phyloP scores from a whole-genome alignment of 805 yeast genomes.

The Saccharomycopsis selenospora region DNA sequence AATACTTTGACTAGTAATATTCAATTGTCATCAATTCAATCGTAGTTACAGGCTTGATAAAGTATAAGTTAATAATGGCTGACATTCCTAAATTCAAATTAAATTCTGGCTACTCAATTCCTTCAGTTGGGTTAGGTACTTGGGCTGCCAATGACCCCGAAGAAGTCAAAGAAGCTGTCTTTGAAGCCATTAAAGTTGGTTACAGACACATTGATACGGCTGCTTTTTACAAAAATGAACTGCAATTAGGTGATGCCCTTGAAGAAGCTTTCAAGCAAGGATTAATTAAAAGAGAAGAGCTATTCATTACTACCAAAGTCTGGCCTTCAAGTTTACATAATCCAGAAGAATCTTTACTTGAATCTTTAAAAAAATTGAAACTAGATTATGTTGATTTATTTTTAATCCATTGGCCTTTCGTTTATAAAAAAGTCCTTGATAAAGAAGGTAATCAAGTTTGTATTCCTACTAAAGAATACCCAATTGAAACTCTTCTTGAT shows the following conservation, averaged over 20 bases:
- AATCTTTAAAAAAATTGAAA: slow-evolving; percentile 54
- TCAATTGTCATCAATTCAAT: too few relatives aligned
- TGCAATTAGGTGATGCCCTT: slow-evolving; percentile 50
- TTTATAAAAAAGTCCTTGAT: slow-evolving; percentile 30
- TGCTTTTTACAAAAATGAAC: slow-evolving; percentile 59
- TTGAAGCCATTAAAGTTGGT: slow-evolving; percentile 53
- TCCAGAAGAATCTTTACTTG: slow-evolving; percentile 47
- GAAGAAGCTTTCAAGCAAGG: slow-evolving; percentile 39
- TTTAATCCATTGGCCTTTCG: slow-evolving; percentile 78
- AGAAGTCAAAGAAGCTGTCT: slow-evolving; percentile 49
- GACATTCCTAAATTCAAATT: slow-evolving; percentile 29
- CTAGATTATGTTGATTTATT: slow-evolving; percentile 73
- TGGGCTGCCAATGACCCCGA: slow-evolving; percentile 52
- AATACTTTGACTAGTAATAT: too few relatives aligned
- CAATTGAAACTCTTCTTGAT: slow-evolving; percentile 27
- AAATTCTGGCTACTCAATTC: slow-evolving; percentile 59
- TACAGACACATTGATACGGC: slow-evolving; percentile 79
- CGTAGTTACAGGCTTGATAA: too few relatives aligned
- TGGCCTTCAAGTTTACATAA: slow-evolving; percentile 48
- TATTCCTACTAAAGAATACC: slow-evolving; percentile 33
- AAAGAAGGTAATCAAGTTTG: slow-evolving; percentile 25
- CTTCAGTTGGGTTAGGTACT: slow-evolving; percentile 69
- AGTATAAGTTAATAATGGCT: background rate
- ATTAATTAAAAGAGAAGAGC: slow-evolving; percentile 48
- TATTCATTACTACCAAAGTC: slow-evolving; percentile 67